Evolutionary conservation across 306 rosid genomes (phyloP).

Genomic region (Dryas alaskensis): DNA sequence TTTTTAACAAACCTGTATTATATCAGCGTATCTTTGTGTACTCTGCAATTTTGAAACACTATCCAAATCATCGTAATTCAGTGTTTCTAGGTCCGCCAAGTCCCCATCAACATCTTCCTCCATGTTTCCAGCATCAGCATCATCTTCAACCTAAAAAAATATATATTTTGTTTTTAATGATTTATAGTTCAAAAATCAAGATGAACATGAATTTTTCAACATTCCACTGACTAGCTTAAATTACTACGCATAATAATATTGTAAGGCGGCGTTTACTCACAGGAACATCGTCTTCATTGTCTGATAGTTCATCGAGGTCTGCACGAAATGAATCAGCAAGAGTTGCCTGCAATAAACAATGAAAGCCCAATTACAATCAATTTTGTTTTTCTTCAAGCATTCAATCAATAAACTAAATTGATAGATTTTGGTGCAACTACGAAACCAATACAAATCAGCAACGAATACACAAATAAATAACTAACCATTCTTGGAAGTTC

Average conservation of each 20-base stretch:
- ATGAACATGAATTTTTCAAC: neutral
- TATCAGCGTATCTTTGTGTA: conserved; percentile 68
- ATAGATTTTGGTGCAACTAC: neutral
- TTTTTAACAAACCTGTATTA: conserved; percentile 58
- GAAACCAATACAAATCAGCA: neutral
- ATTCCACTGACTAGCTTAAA: neutral
- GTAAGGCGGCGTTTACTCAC: conserved; percentile 34
- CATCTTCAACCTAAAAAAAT: conserved; percentile 51
- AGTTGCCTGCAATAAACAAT: conserved; percentile 61
- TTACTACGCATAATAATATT: neutral
- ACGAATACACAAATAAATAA: neutral
- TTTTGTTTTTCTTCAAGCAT: neutral
- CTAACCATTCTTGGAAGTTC: conserved; percentile 27
- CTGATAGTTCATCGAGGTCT: conserved; percentile 93
- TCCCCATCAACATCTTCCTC: conserved; percentile 95
- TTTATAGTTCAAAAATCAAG: neutral
- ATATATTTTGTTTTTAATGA: neutral
- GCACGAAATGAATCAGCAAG: conserved; percentile 96
- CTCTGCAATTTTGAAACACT: conserved; percentile 93
- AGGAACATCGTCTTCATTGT: conserved; percentile 66
- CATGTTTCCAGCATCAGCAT: conserved; percentile 61
- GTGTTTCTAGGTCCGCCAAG: conserved; percentile 73
- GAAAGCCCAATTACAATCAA: neutral
- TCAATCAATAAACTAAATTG: neutral
- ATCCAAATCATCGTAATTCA: conserved; percentile 88